Evolutionary conservation across 2,329 filamentous ascomycete genomes (phyloP), one percentile per base, ranked within the genome.

Genomic region (Trichoderma citrinoviride): DNA sequence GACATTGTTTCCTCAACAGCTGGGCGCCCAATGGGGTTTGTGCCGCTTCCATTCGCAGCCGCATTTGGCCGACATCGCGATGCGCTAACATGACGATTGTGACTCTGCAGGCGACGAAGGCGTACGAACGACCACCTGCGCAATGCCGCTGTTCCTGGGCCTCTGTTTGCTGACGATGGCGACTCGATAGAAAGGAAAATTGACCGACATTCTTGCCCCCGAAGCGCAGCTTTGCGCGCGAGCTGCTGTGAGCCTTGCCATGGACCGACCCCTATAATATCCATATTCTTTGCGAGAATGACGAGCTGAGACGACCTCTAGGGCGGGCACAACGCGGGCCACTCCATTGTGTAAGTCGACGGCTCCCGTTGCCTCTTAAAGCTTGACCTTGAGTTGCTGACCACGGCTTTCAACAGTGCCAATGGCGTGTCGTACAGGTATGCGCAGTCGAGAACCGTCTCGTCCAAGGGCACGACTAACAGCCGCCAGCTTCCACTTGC

Each of bases 401-500:
- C 41, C 15, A 44, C 7, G 40, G 46, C 56, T 40, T 29, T 12
- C 25, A 29, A 58, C 7, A 72, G 70, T 54, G 70, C 67, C 19
- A 70, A 77, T 61, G 76, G 76, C 61, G 73, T 77, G 25, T 77
- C 76, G 7, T 77, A 78, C 67, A 76, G 72, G 75, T 77, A 64
- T 55, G 68, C 69, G 63, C 66, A 63, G 57, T 47, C 61, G 56
- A 46, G 57, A 50, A 57, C 63, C 43, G 67, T 68, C 63, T 33
- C 61, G 15, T n/a, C 17, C 25, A 40, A 40, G 49, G 27, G 49
- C 41, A 40, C 25, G 6, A 43, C 47, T 62, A 64, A 75, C 62
- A 57, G 64, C n/a, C 41, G 67, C 29, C 79, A 83, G 82, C 76
- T 85, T 86, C 68, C 85, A 89, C 74, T 83, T 90, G 66, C 78